Evolutionary conservation across 176 grass and related monocot genomes (phyloP).

Genomic region (Carex kokanica): DNA sequence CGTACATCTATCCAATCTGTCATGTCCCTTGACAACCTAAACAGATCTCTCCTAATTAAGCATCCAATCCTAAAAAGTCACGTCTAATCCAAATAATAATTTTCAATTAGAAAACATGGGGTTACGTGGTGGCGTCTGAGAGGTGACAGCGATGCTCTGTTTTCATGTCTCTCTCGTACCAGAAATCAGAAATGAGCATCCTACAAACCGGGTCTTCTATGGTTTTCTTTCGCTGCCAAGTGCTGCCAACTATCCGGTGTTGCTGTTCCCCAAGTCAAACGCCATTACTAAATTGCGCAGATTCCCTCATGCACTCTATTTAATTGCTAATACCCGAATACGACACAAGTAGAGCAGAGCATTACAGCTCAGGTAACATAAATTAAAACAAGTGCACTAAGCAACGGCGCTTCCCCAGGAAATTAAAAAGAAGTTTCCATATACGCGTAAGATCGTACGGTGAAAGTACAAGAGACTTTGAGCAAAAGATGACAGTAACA

Average conservation of each 20-base stretch:
- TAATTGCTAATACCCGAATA: constrained; percentile 1
- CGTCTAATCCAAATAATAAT: background rate
- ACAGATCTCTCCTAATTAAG: background rate
- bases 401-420: too few species aligned
- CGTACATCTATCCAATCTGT: background rate
- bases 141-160: constrained; percentile 10
- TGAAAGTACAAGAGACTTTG: too few species aligned
- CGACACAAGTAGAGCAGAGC: background rate
- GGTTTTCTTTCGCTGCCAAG: background rate
- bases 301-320: constrained; percentile 27
- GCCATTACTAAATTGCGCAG: constrained; percentile 4
- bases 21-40: background rate
- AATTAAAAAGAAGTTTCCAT: too few species aligned
- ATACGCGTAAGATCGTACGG: too few species aligned
- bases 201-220: background rate
- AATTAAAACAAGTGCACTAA: too few species aligned
- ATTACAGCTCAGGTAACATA: background rate
- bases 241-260: background rate
- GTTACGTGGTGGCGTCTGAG: constrained; percentile 18
- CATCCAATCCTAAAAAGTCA: background rate
- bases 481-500: too few species aligned
- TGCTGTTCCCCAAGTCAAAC: constrained; percentile 14
- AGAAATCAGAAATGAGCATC: background rate
- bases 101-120: background rate
- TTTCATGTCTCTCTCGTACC: background rate